phyloP scores from a whole-genome alignment of 192 early-diverging fungal species.

The Coemansia sp. region DNA sequence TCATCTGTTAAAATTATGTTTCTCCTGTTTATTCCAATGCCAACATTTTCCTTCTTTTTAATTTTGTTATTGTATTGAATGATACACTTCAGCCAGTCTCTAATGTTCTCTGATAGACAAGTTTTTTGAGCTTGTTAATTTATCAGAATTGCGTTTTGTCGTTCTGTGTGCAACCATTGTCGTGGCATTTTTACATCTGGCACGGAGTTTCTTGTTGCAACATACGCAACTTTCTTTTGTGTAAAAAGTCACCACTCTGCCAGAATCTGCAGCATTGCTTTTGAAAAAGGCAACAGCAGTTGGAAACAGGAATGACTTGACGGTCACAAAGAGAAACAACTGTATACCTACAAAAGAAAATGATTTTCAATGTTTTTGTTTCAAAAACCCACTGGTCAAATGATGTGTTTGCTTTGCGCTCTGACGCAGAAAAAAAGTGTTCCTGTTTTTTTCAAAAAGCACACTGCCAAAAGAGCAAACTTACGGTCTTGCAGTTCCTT shows the following conservation, averaged over 20 bases:
- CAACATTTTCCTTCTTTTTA: neutral
- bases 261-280: neutral
- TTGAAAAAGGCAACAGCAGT: neutral
- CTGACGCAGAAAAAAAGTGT: neutral
- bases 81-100: no score
- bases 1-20: neutral
- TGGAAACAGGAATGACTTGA: neutral
- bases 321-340: neutral
- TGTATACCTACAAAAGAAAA: neutral
- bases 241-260: no score
- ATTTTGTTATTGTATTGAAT: neutral
- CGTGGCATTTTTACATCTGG: no score
- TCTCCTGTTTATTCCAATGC: neutral
- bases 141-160: no score
- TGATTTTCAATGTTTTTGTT: conserved; percentile 1
- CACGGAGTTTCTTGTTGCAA: no score
- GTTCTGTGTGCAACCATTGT: no score
- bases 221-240: no score
- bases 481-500: neutral
- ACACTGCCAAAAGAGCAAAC: neutral
- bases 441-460: neutral
- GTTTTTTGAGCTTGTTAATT: no score
- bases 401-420: neutral
- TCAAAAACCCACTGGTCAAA: neutral
- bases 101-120: no score